Base-by-base conservation (phyloP, 192 early-diverging fungal species). In the Neocallimastix lanati region DNA sequence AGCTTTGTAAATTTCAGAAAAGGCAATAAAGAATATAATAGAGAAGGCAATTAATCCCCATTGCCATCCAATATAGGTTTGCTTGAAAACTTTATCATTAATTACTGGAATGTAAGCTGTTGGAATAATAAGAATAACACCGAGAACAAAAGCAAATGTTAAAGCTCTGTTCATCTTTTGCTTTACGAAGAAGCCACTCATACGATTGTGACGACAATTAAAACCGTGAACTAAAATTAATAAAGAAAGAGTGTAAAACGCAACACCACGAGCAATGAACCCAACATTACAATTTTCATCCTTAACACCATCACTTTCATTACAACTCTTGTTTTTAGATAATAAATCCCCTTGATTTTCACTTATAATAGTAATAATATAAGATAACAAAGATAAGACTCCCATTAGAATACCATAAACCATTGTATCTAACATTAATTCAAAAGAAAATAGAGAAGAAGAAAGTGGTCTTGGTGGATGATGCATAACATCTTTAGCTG, bases 191-290 rank as follows among this genome's bases (percentile, higher is more conserved):
- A 80, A 80, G 11, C 77, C 30, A 37, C 50, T 35, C 12, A 91
- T 83, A 37, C 90, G 85, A 28, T 90, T 84, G 76, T 91, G 86
- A 29, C 93, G 91, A 84, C 92, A 94, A 81, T 93, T 94, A 82
- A 90, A 90, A 15, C 88, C 91, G 81, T 94, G 93, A 67, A 94
- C 82, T 16, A 95, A 86, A 30, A 94, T 85, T 76, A 90, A 83
- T 29, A 92, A 80, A 0, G 93, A 92, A 81, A 95, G 85, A 2
- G 92, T 92, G 13, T 89, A 86, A 84, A 93, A 95, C 16, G 91
- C 81, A 0, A 90, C 86, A 79, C 88, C 92, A 40, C 93, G 93
- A 2, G 92, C 93, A 29, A 87, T 86, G 87, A 88, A 93, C 13
- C 92, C 90, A 28, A 85, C 78, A 29, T 92, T 85, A 82, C 92